Base-by-base conservation (phyloP, 2,329 filamentous ascomycete genomes). In the Aspergillus candidus region DNA sequence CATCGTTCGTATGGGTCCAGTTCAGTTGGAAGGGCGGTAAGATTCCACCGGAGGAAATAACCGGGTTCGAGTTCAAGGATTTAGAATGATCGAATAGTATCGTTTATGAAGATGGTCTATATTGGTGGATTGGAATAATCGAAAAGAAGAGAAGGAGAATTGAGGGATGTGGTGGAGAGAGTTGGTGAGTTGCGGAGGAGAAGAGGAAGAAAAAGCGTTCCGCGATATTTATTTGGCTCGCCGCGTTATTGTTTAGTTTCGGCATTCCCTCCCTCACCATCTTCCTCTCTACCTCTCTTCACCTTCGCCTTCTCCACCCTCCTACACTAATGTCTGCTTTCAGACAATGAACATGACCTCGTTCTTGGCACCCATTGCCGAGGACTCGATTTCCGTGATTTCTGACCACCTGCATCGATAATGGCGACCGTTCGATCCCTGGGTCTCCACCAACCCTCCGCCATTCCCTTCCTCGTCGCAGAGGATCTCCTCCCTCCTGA, bases 381-480 rank as follows among this genome's bases (percentile, higher is more conserved):
- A 52, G 51, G 35, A 32, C 49, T 50, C 48, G 22, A 27, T 27
- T 43, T 50, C 46, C 38, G 43, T 50, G 51, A 50, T 44, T 44
- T 43, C 46, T 46, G 42, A 54, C 53, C 29, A 47, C 51, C 54
- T 50, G 48, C 54, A 32, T 50, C 52, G 54, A 68, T 57, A 59
- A 98, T 98, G 94, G 91, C 91, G 56, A 83, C 86, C 63, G 81
- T 96, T 70, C 86, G 82, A 67, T 96, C 91, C 53, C 79, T 96
- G 60, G 93, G 93, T 66, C 76, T 95, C 61, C 91, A 97, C 73
- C 83, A 86, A 71, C 90, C 94, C 48, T 80, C 86, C 49, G 89
- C 85, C 52, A 76, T 97, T 52, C 81, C 80, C 50, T 88, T 93
- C 72, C 82, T 94, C 52, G 78, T 95, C 55, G 77, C 83, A 55